A percentile compares a stretch with the other conserved stretches of the same genome.
Evolutionary conservation across 1,284 basidiomycete species (phyloP).

Genomic region (Sanguinoderma infundibulare): DNA sequence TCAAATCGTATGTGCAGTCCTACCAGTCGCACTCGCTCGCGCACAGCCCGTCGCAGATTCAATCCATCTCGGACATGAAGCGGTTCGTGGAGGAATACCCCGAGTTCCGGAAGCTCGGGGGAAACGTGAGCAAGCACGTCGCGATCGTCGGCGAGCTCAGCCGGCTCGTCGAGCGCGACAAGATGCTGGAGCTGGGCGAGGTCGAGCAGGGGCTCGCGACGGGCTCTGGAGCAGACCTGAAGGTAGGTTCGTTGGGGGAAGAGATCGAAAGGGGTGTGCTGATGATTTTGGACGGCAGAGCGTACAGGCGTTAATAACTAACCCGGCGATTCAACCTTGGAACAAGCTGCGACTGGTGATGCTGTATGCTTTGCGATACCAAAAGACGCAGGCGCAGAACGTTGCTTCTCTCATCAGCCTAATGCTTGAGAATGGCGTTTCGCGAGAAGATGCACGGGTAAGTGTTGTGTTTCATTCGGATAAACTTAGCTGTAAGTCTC

Average conservation of each 20-base stretch:
- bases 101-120: conserved; percentile 94
- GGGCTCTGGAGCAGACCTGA: conserved; percentile 88
- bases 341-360: conserved; percentile 95
- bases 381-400: conserved; percentile 87
- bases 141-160: conserved; percentile 96
- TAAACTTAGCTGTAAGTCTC: not conserved
- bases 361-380: conserved; percentile 93
- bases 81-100: conserved; percentile 98
- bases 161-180: conserved; percentile 85
- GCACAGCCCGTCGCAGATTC: conserved; percentile 82
- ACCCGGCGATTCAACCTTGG: conserved; percentile 69
- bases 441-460: conserved; percentile 84
- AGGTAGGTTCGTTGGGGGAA: conserved; percentile 49
- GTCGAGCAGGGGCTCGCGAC: conserved; percentile 96
- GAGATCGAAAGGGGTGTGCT: not conserved
- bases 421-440: conserved; percentile 82
- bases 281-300: conserved; percentile 48
- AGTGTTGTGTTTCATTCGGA: conserved; percentile 27
- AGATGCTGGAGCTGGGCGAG: conserved; percentile 89
- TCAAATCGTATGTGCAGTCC: conserved; percentile 94
- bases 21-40: conserved; percentile 89
- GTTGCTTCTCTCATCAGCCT: conserved; percentile 86
- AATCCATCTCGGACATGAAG: conserved; percentile 98
- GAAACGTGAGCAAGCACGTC: conserved; percentile 99
- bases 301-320: conserved; percentile 77